A percentile compares a stretch with the other conserved stretches of the same genome.
These are phyloP conservation scores for Azolla pinnata DNA, from an alignment of 75 land plant species.

Conservation along the genomic window DNA sequence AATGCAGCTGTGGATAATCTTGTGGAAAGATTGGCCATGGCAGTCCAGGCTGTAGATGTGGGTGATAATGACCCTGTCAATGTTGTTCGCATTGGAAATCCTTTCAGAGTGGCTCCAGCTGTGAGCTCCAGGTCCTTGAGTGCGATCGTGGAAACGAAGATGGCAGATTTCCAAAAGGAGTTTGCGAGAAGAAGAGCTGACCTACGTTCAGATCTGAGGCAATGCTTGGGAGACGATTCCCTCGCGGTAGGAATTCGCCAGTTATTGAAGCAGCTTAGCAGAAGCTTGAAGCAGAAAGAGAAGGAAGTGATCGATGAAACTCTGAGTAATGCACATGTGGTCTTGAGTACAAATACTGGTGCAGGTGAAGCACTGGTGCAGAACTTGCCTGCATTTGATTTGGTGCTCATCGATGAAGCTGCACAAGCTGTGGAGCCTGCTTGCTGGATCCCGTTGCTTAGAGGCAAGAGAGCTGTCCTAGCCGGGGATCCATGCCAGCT, in stretches of 20 bases:
- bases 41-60: too few relatives aligned
- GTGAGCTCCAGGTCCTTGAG: slow-evolving; percentile 67
- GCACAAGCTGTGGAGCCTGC: slow-evolving; percentile 87
- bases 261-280: slow-evolving; percentile 66
- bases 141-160: slow-evolving; percentile 51
- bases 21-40: slow-evolving; percentile 59
- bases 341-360: slow-evolving; percentile 78
- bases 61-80: too few relatives aligned
- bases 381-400: slow-evolving; percentile 52
- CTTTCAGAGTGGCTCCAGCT: slow-evolving; percentile 60
- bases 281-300: slow-evolving; percentile 59
- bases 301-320: slow-evolving; percentile 54
- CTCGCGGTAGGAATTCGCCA: slow-evolving; percentile 72
- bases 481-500: slow-evolving; percentile 88
- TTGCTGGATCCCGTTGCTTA: slow-evolving; percentile 73
- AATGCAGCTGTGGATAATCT: slow-evolving; percentile 93
- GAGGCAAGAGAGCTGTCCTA: slow-evolving; percentile 59
- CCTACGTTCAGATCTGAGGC: slow-evolving; percentile 56
- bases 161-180: slow-evolving; percentile 39
- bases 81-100: slow-evolving; percentile 84
- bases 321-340: slow-evolving; percentile 56
- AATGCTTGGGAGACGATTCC: slow-evolving; percentile 66
- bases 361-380: slow-evolving; percentile 73
- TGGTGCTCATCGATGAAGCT: slow-evolving; percentile 89
- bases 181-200: slow-evolving; percentile 63